A percentile compares a stretch with the other conserved stretches of the same genome.
Evolutionary conservation across 805 yeast species (phyloP).

Genomic region (Ogataea angusta): DNA sequence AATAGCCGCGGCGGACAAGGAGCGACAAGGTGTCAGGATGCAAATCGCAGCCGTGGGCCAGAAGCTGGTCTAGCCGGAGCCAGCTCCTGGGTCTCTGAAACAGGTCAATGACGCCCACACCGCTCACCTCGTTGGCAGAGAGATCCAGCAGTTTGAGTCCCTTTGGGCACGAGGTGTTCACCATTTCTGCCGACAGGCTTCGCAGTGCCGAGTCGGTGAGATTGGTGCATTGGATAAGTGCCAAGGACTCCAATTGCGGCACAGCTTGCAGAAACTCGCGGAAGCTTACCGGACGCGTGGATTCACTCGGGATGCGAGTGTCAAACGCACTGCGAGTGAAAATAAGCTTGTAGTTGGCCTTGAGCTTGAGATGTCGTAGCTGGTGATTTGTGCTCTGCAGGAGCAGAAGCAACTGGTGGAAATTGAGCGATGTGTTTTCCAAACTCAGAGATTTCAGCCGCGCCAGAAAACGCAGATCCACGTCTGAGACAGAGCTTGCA

Average conservation of each 20-base stretch:
- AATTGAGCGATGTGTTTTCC: slow-evolving; percentile 15
- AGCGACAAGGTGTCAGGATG: slow-evolving; percentile 18
- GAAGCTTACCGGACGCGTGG: slow-evolving; percentile 12
- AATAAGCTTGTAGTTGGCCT: slow-evolving; percentile 13
- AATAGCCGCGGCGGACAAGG: slow-evolving; percentile 14
- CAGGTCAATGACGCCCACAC: slow-evolving; percentile 23
- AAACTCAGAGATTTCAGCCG: slow-evolving; percentile 8
- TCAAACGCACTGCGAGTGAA: slow-evolving; percentile 19
- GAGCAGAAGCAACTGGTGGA: slow-evolving; percentile 11
- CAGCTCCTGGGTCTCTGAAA: slow-evolving; percentile 23
- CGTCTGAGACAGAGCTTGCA: slow-evolving; percentile 3
- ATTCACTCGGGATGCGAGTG: background rate
- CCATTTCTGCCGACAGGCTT: slow-evolving; percentile 12
- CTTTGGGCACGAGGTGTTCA: background rate
- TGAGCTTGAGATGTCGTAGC: slow-evolving; percentile 10
- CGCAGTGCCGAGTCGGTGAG: slow-evolving; percentile 21
- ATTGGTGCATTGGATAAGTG: slow-evolving; percentile 19
- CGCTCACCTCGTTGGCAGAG: slow-evolving; percentile 23
- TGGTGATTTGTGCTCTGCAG: slow-evolving; percentile 9
- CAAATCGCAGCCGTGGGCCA: slow-evolving; percentile 19
- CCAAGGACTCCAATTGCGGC: slow-evolving; percentile 16
- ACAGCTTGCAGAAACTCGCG: slow-evolving; percentile 10
- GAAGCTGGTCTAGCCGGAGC: slow-evolving; percentile 16
- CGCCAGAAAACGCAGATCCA: slow-evolving; percentile 7
- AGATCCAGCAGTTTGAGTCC: slow-evolving; percentile 15